Conservation (phyloP, 2,329 filamentous ascomycete genomes). For the Fusarium staphyleae region DNA sequence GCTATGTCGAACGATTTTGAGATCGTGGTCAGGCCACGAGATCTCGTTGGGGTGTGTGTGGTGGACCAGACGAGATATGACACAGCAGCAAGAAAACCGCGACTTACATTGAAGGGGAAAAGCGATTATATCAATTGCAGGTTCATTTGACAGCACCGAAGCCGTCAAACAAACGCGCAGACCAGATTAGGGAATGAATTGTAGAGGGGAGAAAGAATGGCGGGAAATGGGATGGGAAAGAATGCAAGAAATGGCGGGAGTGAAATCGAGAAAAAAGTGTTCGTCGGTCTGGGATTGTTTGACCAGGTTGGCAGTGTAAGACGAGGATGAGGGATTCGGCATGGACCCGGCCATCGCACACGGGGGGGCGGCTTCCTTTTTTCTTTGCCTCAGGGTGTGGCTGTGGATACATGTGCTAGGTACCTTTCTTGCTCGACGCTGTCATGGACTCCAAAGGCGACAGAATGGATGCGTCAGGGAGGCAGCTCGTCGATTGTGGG, state of each 20-base stretch:
- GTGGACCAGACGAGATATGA: conserved; percentile 28
- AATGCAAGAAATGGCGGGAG: conserved; percentile 29
- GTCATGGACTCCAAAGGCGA: conserved; percentile 1
- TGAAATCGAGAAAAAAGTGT: conserved; percentile 33
- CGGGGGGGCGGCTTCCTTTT: conserved; percentile 42
- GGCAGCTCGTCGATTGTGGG: conserved; percentile 34
- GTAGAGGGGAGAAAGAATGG: conserved; percentile 27
- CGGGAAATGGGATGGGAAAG: conserved; percentile 32
- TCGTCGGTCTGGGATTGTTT: conserved; percentile 39
- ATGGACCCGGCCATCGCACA: conserved; percentile 32
- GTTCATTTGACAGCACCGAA: conserved; percentile 94
- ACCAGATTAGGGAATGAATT: conserved; percentile 40
- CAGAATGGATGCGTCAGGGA: conserved; percentile 32
- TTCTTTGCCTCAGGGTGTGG: conserved; percentile 41
- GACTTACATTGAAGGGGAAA: conserved; percentile 69
- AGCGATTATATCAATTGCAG: conserved; percentile 74
- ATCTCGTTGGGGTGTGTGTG: conserved; percentile 36
- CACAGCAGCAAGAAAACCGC: conserved; percentile 9
- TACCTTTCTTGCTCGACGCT: conserved; percentile 6
- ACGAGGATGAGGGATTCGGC: conserved; percentile 36
- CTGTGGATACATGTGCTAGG: conserved; percentile 29
- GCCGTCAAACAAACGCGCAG: conserved; percentile 94
- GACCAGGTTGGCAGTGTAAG: conserved; percentile 32
- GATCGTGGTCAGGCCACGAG: conserved; percentile 40
- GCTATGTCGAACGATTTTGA: conserved; percentile 40